Conservation (phyloP, 129 eudicot species). For the Centrapalus pauciflorus region DNA sequence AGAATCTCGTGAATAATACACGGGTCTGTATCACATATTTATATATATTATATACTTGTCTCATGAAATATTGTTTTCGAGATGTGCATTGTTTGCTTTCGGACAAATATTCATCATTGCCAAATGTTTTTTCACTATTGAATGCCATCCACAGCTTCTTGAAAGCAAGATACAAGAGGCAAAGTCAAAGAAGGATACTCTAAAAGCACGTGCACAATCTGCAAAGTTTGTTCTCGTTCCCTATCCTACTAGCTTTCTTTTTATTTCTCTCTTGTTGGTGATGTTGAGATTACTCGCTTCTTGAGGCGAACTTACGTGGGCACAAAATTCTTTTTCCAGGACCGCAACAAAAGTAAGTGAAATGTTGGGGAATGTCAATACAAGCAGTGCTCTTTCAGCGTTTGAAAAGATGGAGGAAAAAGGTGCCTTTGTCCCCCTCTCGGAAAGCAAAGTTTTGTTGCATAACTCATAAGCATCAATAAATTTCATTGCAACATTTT, state of each 20-base stretch:
- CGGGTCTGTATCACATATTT: constrained; percentile 45
- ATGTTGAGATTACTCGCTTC: constrained; percentile 1
- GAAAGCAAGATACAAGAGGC: constrained; percentile 99
- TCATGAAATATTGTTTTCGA: not conserved
- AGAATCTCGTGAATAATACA: constrained; percentile 85
- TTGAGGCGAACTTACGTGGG: constrained; percentile 8
- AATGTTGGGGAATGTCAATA: constrained; percentile 92
- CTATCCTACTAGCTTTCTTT: not conserved
- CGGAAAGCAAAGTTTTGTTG: not conserved
- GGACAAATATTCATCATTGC: not conserved
- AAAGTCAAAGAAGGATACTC: constrained; percentile 90
- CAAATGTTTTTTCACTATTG: constrained; percentile 8
- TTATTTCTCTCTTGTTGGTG: not conserved
- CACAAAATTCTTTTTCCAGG: constrained; percentile 32
- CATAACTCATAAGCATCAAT: not conserved
- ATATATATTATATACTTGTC: not conserved
- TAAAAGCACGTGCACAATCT: constrained; percentile 98
- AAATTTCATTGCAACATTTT: not conserved
- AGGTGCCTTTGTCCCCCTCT: constrained; percentile 36
- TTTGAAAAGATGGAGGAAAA: constrained; percentile 99
- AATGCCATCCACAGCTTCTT: constrained; percentile 46
- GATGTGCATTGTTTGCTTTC: not conserved
- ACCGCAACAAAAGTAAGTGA: constrained; percentile 89
- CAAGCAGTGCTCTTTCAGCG: constrained; percentile 97
- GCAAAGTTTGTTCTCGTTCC: constrained; percentile 65